Percentiles rank a stretch among this genome's conserved stretches.
These are phyloP conservation scores for Malus hybrid DNA, from an alignment of 331 rosid genomes.

Conservation along the genomic window DNA sequence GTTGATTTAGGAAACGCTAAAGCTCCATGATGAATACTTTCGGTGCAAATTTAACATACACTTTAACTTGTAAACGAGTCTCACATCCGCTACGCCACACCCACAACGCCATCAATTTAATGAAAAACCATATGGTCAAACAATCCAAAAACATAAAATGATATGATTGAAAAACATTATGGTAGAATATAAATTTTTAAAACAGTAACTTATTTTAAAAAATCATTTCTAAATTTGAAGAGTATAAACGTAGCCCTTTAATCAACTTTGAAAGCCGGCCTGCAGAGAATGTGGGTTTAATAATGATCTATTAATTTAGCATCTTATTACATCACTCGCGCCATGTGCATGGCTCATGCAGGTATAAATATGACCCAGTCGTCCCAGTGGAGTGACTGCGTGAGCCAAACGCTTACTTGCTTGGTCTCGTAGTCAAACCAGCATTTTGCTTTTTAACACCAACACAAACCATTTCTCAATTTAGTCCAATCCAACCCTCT, in stretches of 20 bases:
- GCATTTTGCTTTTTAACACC: slow-evolving; percentile 5
- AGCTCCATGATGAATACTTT: too few species aligned
- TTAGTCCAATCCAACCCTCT: slow-evolving; percentile 12
- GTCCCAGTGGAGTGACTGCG: background rate
- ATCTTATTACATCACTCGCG: background rate
- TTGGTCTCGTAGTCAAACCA: slow-evolving; percentile 6
- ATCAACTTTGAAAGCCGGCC: background rate
- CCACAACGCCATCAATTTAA: too few species aligned
- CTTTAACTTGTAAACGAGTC: too few species aligned
- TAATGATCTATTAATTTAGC: background rate
- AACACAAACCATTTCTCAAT: background rate
- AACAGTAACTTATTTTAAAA: too few species aligned
- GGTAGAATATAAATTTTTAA: too few species aligned
- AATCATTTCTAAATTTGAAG: too few species aligned
- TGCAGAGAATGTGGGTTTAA: background rate
- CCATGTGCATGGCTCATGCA: slow-evolving; percentile 10
- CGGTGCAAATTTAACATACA: too few species aligned
- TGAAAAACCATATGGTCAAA: too few species aligned
- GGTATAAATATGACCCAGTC: background rate
- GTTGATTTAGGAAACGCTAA: too few species aligned
- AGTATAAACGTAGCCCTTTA: background rate
- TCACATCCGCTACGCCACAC: too few species aligned
- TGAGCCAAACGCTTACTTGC: background rate
- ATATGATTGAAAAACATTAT: too few species aligned
- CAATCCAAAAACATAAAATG: too few species aligned